Evolutionary conservation across 2,329 filamentous ascomycete genomes (phyloP).

Genomic region (Paecilomyces fulvus): DNA sequence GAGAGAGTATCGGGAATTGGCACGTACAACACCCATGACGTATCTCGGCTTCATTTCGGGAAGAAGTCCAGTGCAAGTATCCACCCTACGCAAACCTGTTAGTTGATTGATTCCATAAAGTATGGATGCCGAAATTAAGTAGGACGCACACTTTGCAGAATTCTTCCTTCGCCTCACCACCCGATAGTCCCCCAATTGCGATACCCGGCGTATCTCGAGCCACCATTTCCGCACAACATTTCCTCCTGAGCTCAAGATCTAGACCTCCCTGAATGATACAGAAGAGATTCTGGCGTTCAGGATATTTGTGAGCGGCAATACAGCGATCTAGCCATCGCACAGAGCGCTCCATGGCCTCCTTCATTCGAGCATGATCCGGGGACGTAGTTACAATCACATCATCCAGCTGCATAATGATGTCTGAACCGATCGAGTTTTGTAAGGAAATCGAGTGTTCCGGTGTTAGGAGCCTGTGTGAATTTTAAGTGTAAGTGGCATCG

Average conservation of each 20-base stretch:
- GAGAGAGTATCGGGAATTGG: neutral
- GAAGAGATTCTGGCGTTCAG: slow-evolving; percentile 81
- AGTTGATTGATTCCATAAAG: slow-evolving; percentile 2
- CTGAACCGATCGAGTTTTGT: slow-evolving; percentile 94
- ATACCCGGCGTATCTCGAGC: slow-evolving; percentile 88
- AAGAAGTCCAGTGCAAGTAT: slow-evolving; percentile 73
- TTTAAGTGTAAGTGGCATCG: neutral
- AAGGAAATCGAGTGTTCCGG: slow-evolving; percentile 94
- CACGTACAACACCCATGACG: slow-evolving; percentile 81
- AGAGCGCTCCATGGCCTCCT: slow-evolving; percentile 88
- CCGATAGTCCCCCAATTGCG: slow-evolving; percentile 88
- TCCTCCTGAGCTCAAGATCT: slow-evolving; percentile 72
- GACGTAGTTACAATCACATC: slow-evolving; percentile 96
- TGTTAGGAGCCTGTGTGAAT: slow-evolving; percentile 61
- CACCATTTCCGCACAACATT: slow-evolving; percentile 84
- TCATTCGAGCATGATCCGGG: slow-evolving; percentile 77
- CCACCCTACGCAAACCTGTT: slow-evolving; percentile 44
- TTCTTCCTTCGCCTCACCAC: slow-evolving; percentile 86
- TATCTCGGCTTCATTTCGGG: slow-evolving; percentile 93
- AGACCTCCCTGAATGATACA: slow-evolving; percentile 97
- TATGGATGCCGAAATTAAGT: neutral
- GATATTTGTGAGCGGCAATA: slow-evolving; percentile 78
- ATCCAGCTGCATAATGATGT: slow-evolving; percentile 99
- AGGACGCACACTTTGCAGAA: slow-evolving; percentile 67
- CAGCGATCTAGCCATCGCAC: slow-evolving; percentile 95